phyloP scores from a whole-genome alignment of 176 grass and related monocot genomes.

The Panicum miliaceum region DNA sequence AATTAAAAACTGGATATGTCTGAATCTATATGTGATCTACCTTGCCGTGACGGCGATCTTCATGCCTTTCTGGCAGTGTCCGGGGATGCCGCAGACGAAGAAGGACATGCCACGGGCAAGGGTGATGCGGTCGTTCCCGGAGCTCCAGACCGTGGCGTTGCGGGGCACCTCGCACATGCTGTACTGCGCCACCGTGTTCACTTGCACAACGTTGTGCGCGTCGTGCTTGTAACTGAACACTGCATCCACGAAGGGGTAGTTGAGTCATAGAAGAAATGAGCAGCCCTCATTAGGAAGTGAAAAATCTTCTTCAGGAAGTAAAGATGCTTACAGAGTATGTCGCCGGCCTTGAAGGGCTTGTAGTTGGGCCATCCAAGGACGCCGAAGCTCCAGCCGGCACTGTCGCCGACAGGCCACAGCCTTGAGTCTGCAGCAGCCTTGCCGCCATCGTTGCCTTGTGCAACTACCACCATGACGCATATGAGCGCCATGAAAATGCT shows the following conservation, averaged over 20 bases:
- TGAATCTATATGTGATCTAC: neutral
- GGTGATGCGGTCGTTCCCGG: conserved; percentile 38
- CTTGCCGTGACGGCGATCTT: conserved; percentile 44
- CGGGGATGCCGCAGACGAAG: conserved; percentile 45
- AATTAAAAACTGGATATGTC: neutral
- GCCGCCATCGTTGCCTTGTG: neutral
- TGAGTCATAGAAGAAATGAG: neutral
- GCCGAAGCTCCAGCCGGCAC: neutral
- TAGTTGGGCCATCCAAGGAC: conserved; percentile 30
- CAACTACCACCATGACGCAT: neutral
- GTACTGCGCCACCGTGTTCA: conserved; percentile 27
- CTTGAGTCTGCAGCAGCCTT: neutral
- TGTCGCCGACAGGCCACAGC: conserved; percentile 4
- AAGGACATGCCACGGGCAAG: conserved; percentile 46
- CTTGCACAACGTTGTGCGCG: conserved; percentile 41
- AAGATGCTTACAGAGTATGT: neutral
- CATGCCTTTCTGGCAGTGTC: conserved; percentile 43
- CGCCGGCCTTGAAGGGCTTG: conserved; percentile 24
- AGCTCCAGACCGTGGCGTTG: conserved; percentile 26
- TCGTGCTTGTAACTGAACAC: conserved; percentile 53
- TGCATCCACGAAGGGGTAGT: neutral
- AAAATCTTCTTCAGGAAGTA: too few species aligned
- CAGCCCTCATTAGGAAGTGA: neutral
- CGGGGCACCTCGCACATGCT: conserved; percentile 13
- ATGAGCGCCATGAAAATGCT: neutral